A percentile compares a stretch with the other conserved stretches of the same genome.
Evolutionary conservation across 2,329 filamentous ascomycete genomes (phyloP).

Genomic region (Fusarium sp.): DNA sequence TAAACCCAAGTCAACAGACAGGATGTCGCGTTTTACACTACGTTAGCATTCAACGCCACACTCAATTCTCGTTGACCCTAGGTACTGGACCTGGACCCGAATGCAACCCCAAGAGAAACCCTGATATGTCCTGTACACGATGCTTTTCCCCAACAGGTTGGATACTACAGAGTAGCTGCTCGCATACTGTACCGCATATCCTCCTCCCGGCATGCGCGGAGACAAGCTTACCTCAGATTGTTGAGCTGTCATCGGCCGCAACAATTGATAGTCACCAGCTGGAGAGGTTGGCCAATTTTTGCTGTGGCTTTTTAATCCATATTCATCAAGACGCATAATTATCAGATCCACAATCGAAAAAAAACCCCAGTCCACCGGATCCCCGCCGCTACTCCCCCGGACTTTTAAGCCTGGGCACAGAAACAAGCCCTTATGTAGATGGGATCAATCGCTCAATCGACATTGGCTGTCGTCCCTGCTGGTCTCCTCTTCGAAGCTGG

Average conservation of each 20-base stretch:
- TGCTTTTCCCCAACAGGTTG: slow-evolving; percentile 7
- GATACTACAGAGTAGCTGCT: background rate
- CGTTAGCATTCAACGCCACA: slow-evolving; percentile 37
- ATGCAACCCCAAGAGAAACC: slow-evolving; percentile 9
- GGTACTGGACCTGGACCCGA: background rate
- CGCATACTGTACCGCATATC: background rate
- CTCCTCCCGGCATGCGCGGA: slow-evolving; percentile 7
- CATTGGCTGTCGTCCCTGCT: slow-evolving; percentile 14
- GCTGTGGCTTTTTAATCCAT: slow-evolving; percentile 11
- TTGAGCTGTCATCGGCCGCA: slow-evolving; percentile 2
- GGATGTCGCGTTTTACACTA: slow-evolving; percentile 7
- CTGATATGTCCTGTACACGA: background rate
- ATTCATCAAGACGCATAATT: slow-evolving; percentile 33
- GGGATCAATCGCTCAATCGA: slow-evolving; percentile 21
- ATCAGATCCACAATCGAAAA: slow-evolving; percentile 20
- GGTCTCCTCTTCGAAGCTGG: slow-evolving; percentile 18
- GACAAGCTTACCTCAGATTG: slow-evolving; percentile 2
- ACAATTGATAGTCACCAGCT: background rate
- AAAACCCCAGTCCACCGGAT: slow-evolving; percentile 7
- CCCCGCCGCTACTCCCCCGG: slow-evolving; percentile 27
- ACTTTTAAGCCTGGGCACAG: slow-evolving; percentile 17
- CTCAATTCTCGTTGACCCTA: slow-evolving; percentile 31
- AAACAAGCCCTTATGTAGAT: slow-evolving; percentile 26
- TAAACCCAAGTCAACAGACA: background rate
- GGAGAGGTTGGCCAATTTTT: background rate